phyloP scores from a whole-genome alignment of 2,329 filamentous ascomycete genomes.

The Penicillium sp. region DNA sequence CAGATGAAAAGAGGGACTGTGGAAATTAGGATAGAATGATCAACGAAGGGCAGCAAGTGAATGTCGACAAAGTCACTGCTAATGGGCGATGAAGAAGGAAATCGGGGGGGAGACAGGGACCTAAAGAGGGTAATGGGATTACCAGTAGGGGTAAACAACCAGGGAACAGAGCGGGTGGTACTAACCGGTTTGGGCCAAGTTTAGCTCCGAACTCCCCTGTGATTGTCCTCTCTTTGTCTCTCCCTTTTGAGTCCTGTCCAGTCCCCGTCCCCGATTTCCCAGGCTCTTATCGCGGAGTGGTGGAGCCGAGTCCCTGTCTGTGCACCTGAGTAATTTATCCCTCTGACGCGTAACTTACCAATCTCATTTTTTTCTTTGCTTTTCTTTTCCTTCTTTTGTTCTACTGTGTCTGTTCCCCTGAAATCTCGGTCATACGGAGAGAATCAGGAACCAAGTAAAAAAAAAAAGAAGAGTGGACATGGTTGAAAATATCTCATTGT shows the following conservation, averaged over 20 bases:
- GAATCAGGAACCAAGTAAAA: no score
- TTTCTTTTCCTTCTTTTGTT: no score
- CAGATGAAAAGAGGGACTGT: conserved; percentile 22
- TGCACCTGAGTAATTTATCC: not conserved
- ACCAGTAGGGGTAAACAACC: conserved; percentile 2
- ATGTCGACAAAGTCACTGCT: conserved; percentile 1
- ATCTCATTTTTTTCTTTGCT: not conserved
- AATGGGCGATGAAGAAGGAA: not conserved
- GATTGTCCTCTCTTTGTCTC: no score
- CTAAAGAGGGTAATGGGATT: conserved; percentile 1
- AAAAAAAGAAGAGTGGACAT: no score
- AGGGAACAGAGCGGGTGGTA: not conserved
- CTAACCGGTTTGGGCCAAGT: not conserved
- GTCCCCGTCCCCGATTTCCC: not conserved
- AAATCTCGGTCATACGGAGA: no score
- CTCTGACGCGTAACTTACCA: not conserved
- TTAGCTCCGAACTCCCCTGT: not conserved
- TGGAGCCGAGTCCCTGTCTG: not conserved
- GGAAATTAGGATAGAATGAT: conserved; percentile 3
- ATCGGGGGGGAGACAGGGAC: not conserved
- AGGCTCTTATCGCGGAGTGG: not conserved
- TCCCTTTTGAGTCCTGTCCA: not conserved
- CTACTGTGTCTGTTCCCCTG: no score
- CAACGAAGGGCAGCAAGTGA: conserved; percentile 10
- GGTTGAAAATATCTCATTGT: not conserved